These are phyloP conservation scores for Tuber umbilicatum DNA, from an alignment of 495 filamentous ascomycete genomes.

Conservation along the genomic window DNA sequence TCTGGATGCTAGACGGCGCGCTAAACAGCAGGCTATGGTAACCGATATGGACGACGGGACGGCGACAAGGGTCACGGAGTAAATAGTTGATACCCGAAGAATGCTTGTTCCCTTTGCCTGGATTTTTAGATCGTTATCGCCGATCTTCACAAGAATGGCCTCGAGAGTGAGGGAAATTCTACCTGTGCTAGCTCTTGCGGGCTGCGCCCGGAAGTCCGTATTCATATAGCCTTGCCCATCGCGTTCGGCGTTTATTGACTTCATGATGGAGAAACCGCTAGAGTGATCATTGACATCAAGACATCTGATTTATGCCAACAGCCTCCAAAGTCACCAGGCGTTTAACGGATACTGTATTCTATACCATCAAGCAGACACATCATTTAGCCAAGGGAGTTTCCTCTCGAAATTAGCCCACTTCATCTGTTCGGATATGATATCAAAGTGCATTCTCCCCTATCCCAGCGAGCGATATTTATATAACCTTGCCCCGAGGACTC, in stretches of 20 bases:
- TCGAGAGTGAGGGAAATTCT: background rate
- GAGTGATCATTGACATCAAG: background rate
- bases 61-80: conserved; percentile 30
- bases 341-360: background rate
- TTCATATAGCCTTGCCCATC: background rate
- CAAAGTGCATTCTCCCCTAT: too few species aligned
- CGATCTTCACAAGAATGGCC: background rate
- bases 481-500: background rate
- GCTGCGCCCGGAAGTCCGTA: background rate
- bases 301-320: background rate
- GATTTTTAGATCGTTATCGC: background rate
- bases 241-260: background rate
- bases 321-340: background rate
- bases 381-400: background rate
- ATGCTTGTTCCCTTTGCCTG: background rate
- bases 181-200: background rate
- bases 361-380: background rate
- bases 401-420: background rate
- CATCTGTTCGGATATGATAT: background rate
- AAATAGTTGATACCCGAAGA: background rate
- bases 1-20: conserved; percentile 38
- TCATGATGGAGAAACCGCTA: background rate
- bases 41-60: conserved; percentile 12
- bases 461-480: background rate
- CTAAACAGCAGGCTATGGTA: conserved; percentile 24